Percentiles rank a stretch among this genome's conserved stretches.
Evolutionary conservation across 345 rosid genomes (phyloP).

Genomic region (Geranium brycei): DNA sequence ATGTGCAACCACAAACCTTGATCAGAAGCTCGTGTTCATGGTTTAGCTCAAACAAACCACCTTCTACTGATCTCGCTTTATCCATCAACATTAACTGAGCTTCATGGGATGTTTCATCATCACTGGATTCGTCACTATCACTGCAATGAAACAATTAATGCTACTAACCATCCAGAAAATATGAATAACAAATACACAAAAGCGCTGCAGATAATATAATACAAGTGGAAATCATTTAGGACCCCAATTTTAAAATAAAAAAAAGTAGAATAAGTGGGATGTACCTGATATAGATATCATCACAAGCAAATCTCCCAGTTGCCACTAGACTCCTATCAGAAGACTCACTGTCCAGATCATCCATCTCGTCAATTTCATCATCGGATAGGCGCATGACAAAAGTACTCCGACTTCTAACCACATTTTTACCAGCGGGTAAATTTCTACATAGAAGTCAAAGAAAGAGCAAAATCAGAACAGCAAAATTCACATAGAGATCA

Average conservation of each 20-base stretch:
- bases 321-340: conserved; percentile 15
- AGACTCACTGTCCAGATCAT: conserved; percentile 24
- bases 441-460: conserved; percentile 7
- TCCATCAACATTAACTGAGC: conserved; percentile 34
- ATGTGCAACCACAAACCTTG: conserved; percentile 29
- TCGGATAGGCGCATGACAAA: conserved; percentile 53
- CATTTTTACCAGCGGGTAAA: conserved; percentile 17
- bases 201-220: background rate
- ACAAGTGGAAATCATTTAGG: background rate
- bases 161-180: background rate
- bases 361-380: conserved; percentile 40
- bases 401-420: conserved; percentile 22
- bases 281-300: conserved; percentile 46
- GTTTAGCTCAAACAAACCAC: conserved; percentile 39
- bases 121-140: conserved; percentile 43
- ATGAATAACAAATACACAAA: background rate
- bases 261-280: background rate
- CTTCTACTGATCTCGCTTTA: conserved; percentile 42
- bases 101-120: conserved; percentile 30
- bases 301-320: conserved; percentile 31
- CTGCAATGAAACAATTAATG: conserved; percentile 7
- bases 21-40: conserved; percentile 43
- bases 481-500: background rate
- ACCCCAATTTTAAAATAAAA: background rate
- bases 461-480: background rate